Evolutionary conservation across 1,139 yeast genomes (phyloP), one percentile per base, ranked within the genome.

Genomic region (Saccharomycopsis hybrid): DNA sequence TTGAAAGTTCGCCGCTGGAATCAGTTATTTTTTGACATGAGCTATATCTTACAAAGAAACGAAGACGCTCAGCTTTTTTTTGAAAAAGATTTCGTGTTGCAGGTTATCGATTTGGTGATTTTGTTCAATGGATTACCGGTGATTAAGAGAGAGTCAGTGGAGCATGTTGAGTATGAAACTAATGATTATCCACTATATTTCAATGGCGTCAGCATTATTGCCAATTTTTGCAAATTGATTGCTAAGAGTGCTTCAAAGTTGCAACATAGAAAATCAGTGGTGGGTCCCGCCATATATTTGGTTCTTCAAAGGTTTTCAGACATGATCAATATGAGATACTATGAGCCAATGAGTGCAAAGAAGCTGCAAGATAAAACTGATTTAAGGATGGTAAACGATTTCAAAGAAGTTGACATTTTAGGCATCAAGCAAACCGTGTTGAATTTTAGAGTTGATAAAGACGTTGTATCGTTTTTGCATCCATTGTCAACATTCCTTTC

Each of bases 111-210:
- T 60, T 77, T 82, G 48, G 65, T 85, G 48, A 72, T 76, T 29
- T 69, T 87, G 30, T 88, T 90, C 61, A 96, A 90, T 64, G 94
- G 95, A 2, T 75, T 81, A 48, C 85, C 95, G 0, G 83, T 85
- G 0, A 68, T 88, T 59, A 76, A 74, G 57, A 73, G 97, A 55
- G 96, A 88, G 60, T 78, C 80, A n/a, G 73, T 76, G 11, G 81
- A 79, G 53, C 98, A 92, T 63, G 88, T 92, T 9, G 97, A 90
- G 61, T 92, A 85, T 62, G 98, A 92, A 61, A 82, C 82, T 44
- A 88, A 87, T 25, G 89, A 85, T 49, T 90, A 92, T 72, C 82
- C 92, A 0, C 78, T 86, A 0, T 87, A 80, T 60, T 87, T 87
- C 65, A 86, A 85, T 56, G 82, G 89, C 33, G 80, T 84, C 55